Evolutionary conservation across 208 protist species (phyloP), one percentile per base, ranked within the genome.

Genomic region (Crithidia bombi): DNA sequence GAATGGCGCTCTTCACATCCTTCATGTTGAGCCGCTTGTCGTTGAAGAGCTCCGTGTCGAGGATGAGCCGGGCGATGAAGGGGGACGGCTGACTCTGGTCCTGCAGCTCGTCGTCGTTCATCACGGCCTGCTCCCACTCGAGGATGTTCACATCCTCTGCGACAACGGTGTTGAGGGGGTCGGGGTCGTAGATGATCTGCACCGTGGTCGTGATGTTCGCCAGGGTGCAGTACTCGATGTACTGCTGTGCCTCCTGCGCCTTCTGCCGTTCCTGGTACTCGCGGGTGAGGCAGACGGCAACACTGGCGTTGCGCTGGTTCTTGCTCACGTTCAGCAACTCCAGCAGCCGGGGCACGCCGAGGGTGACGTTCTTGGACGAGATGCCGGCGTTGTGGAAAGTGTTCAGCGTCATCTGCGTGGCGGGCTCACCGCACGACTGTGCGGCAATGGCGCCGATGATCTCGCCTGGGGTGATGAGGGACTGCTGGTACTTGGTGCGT

Each of bases 381-480:
- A 99, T 98, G 81, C 99, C 99, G 38, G 99, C 99, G 79, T 98
- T 99, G 89, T 99, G 99, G 90, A 99, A 99, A 33, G 99, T 99
- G 83, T 99, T 99, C 6, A 99, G 91, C 12, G 99, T 99, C 99
- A 99, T 99, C 84, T 99, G 99, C 54, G 99, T 99, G 3, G 99
- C 98, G 15, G 99, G 99, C 83, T 99, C 99, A 35, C 98, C 98
- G 68, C 99, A 99, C 10, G 97, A 99, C 90, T 99, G 99, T 14
- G 98, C 98, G 21, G 99, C 99, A 38, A 99, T 90, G 19, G 97
- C 89, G 47, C 99, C 99, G 71, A 99, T 98, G 78, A 97, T 98
- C 81, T 99, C 98, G 47, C 98, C 99, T 21, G 99, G 98, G 26
- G 96, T 80, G 41, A 92, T 91, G n/a, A 98, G 65, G 5, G 97